Evolutionary conservation across 805 yeast species (phyloP).

Genomic region (Pichia phayaonensis): DNA sequence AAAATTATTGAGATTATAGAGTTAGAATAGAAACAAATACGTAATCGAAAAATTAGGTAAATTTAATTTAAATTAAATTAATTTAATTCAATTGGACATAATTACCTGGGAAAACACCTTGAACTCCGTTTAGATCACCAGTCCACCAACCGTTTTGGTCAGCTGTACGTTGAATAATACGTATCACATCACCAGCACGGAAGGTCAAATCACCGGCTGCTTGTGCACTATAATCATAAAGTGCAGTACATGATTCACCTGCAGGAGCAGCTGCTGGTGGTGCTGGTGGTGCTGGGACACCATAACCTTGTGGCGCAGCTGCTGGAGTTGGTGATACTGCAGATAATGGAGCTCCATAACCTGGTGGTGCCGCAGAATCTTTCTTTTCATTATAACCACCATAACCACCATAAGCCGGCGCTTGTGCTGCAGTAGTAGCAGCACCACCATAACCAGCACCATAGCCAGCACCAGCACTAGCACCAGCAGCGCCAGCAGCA

Average conservation of each 20-base stretch:
- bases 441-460: conserved; percentile 21
- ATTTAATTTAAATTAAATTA: conserved; percentile 25
- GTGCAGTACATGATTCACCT: conserved; percentile 70
- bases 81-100: conserved; percentile 67
- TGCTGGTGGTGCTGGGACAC: too few relatives aligned
- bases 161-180: conserved; percentile 70
- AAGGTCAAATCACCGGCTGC: conserved; percentile 87
- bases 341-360: not conserved
- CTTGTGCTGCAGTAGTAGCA: not conserved
- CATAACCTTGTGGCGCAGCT: not conserved
- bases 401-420: not conserved
- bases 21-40: not conserved
- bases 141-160: conserved; percentile 99
- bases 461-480: conserved; percentile 24
- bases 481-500: conserved; percentile 21
- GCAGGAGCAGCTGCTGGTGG: conserved; percentile 23
- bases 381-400: not conserved
- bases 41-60: not conserved
- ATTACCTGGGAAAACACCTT: conserved; percentile 94
- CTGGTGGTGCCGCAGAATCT: not conserved
- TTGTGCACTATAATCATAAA: conserved; percentile 88
- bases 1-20: not conserved
- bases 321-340: conserved; percentile 6
- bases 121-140: conserved; percentile 73
- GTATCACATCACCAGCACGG: conserved; percentile 81